Conservation (phyloP, 2,329 filamentous ascomycete genomes). For the Aspergillus sp. region DNA sequence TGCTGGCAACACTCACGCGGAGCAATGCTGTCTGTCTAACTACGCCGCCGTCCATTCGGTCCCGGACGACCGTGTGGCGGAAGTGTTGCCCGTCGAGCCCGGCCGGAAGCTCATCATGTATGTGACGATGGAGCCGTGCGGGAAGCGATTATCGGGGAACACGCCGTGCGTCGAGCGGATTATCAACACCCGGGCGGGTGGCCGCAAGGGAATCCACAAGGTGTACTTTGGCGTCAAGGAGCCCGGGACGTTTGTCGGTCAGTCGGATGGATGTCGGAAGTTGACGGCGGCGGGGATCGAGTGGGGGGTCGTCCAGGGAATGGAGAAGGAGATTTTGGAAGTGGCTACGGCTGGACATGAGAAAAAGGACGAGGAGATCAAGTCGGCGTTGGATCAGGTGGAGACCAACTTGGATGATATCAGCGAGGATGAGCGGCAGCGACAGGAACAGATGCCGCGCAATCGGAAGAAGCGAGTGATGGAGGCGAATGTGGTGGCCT, state of each 20-base stretch:
- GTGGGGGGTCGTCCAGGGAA: slow-evolving; percentile 69
- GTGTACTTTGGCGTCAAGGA: slow-evolving; percentile 89
- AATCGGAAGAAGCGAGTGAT: slow-evolving; percentile 51
- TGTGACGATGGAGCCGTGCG: slow-evolving; percentile 75
- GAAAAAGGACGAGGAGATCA: slow-evolving; percentile 31
- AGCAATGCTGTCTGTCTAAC: slow-evolving; percentile 87
- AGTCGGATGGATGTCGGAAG: slow-evolving; percentile 71
- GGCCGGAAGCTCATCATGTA: slow-evolving; percentile 65
- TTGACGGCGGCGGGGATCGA: slow-evolving; percentile 71
- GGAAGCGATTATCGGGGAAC: slow-evolving; percentile 47
- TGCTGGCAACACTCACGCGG: slow-evolving; percentile 90
- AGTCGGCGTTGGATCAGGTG: slow-evolving; percentile 23
- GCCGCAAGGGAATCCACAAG: slow-evolving; percentile 63
- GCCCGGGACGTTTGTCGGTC: slow-evolving; percentile 83
- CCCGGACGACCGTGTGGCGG: slow-evolving; percentile 32
- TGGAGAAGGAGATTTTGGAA: slow-evolving; percentile 76
- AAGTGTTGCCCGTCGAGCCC: slow-evolving; percentile 41
- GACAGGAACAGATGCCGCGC: slow-evolving; percentile 36
- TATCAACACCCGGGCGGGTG: slow-evolving; percentile 48
- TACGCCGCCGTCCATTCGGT: slow-evolving; percentile 36
- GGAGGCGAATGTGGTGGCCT: slow-evolving; percentile 27
- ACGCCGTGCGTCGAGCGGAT: slow-evolving; percentile 71
- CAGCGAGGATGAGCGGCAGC: slow-evolving; percentile 36
- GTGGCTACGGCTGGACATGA: slow-evolving; percentile 82
- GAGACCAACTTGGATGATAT: slow-evolving; percentile 40